phyloP scores from a whole-genome alignment of 75 land plant species.

The Sequoia sempervirens region DNA sequence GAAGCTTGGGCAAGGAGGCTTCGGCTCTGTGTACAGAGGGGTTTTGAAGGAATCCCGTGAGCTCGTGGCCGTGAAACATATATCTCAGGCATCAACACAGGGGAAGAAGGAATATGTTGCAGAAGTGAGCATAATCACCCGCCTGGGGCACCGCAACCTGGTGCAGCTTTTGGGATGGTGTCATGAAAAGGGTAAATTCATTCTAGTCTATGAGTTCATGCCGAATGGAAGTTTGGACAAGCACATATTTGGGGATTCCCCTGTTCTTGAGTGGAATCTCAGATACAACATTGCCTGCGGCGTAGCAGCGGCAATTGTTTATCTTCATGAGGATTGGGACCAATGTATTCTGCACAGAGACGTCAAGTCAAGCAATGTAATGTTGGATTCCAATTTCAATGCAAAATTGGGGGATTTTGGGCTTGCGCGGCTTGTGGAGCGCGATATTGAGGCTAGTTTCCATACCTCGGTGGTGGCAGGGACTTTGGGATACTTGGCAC shows the following conservation, averaged over 20 bases:
- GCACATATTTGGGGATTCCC: conserved; percentile 7
- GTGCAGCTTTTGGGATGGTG: conserved; percentile 51
- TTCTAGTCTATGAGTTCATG: conserved; percentile 58
- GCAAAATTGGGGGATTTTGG: conserved; percentile 54
- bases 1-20: conserved; percentile 46
- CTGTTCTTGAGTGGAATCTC: conserved; percentile 10
- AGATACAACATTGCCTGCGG: conserved; percentile 30
- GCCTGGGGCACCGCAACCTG: conserved; percentile 38
- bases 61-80: conserved; percentile 33
- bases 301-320: conserved; percentile 34
- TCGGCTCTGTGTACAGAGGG: conserved; percentile 39
- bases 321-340: conserved; percentile 49
- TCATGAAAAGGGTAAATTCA: conserved; percentile 22
- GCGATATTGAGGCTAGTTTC: conserved; percentile 5
- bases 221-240: conserved; percentile 31
- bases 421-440: conserved; percentile 34
- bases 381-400: conserved; percentile 49
- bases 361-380: conserved; percentile 52
- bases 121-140: conserved; percentile 38
- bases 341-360: conserved; percentile 38
- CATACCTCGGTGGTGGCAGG: conserved; percentile 25
- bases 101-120: conserved; percentile 39
- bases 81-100: conserved; percentile 21
- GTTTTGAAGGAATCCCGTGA: conserved; percentile 4
- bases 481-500: conserved; percentile 36